These are phyloP conservation scores for Ustilago sp. DNA, from an alignment of 1,284 basidiomycete genomes.

Conservation along the genomic window DNA sequence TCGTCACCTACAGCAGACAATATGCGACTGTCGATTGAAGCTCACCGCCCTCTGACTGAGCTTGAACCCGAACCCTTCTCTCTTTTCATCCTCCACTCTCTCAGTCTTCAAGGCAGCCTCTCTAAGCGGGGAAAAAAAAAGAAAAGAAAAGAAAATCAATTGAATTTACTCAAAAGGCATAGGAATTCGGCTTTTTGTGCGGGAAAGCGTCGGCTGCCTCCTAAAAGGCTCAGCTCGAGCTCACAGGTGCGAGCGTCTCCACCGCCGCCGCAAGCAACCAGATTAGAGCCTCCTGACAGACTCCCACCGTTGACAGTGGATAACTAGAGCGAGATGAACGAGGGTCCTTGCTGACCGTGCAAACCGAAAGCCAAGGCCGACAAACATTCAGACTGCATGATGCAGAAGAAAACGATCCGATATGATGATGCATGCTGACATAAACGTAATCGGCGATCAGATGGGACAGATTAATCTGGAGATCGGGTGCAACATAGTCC, in stretches of 20 bases:
- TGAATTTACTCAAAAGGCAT: background rate
- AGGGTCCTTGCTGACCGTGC: background rate
- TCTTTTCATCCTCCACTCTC: background rate
- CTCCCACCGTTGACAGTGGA: background rate
- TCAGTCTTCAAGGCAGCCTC: conserved; percentile 5
- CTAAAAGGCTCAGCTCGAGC: background rate
- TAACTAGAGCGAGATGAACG: background rate
- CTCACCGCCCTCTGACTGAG: conserved; percentile 3
- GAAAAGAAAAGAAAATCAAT: too few relatives aligned
- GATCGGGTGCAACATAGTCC: too few relatives aligned
- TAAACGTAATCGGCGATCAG: too few relatives aligned
- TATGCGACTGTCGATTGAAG: conserved; percentile 27
- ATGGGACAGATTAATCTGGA: too few relatives aligned
- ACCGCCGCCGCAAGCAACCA: background rate
- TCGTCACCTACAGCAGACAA: conserved; percentile 31
- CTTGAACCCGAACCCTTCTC: background rate
- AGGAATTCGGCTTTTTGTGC: background rate
- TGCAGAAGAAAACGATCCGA: too few relatives aligned
- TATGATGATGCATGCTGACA: too few relatives aligned
- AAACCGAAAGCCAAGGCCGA: background rate
- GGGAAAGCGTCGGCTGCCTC: background rate
- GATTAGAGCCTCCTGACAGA: background rate
- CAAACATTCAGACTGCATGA: background rate
- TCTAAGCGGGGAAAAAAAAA: background rate
- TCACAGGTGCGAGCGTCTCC: background rate